Evolutionary conservation across 352 stramenopile genomes (phyloP), one percentile per base, ranked within the genome.

Genomic region (Phytopythium mirpurense): DNA sequence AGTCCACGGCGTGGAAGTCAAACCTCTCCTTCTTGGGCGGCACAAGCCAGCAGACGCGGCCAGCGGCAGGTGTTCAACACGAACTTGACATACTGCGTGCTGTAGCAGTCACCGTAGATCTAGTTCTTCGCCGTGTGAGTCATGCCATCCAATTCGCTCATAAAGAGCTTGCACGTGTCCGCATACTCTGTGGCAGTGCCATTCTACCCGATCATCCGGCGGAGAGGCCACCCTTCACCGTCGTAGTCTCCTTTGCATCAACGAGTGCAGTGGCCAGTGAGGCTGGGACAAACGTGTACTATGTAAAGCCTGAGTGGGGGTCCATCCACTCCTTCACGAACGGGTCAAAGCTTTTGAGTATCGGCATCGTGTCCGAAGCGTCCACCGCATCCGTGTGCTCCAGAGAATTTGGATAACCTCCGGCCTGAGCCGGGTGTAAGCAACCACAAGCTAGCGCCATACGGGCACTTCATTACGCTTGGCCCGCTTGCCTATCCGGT

Each of bases 221-320:
- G 0, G 16, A 1, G 16, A 1, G 21, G 43, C 43, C 10, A 12
- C 14, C 23, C 26, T 15, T 23, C 5, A 12, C 12, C 24, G 26
- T 21, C 9, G 21, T 18, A n/a, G n/a, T n/a, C n/a, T n/a, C n/a
- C n/a, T n/a, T n/a, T n/a, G n/a, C n/a, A n/a, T n/a, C n/a, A n/a
- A n/a, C n/a, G n/a, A n/a, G 40, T 24, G 40, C 19, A 21, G 24
- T 31, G 3, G 44, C 44, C 24, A 50, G 24, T 8, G 38, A 50
- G 31, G 27, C 44, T 12, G 44, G 44, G 2, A 16, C 44, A 16
- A 50, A 50, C 44, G 23, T 37, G 44, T 50, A 50, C 44, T 50
- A 18, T n/a, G n/a, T n/a, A n/a, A 4, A 50, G 23, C 1, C 16
- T 16, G 14, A 50, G 26, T 14, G 27, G 2, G 9, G n/a, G n/a